Percentiles rank a stretch among this genome's conserved stretches.
Evolutionary conservation across 148 eudicot species (phyloP).

Genomic region (Salicornia ramosissima): DNA sequence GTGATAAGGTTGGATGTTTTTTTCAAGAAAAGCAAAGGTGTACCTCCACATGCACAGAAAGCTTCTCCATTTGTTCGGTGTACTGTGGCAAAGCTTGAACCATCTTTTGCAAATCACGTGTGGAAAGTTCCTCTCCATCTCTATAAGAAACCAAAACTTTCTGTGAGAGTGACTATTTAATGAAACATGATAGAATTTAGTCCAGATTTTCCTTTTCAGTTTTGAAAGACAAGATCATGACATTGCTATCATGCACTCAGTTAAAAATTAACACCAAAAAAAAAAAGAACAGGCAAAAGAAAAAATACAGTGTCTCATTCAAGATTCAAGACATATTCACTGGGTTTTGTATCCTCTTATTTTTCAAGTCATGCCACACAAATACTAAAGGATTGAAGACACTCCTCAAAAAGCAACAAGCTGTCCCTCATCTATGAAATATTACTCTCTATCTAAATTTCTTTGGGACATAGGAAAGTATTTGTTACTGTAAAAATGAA

Average conservation of each 20-base stretch:
- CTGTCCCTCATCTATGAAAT: background rate
- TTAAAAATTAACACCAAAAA: background rate
- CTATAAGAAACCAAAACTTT: constrained; percentile 38
- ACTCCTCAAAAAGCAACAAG: background rate
- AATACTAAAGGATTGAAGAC: background rate
- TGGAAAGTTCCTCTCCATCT: constrained; percentile 82
- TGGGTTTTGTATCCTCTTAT: background rate
- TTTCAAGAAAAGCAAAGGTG: background rate
- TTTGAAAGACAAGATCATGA: background rate
- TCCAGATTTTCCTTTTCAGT: background rate
- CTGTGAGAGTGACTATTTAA: constrained; percentile 13
- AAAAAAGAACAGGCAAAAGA: background rate
- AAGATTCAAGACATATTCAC: background rate
- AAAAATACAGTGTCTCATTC: background rate
- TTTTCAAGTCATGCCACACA: background rate
- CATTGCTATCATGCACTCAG: background rate
- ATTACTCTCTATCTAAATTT: too few relatives aligned
- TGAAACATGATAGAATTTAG: background rate
- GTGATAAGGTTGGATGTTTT: too few relatives aligned
- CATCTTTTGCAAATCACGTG: constrained; percentile 94
- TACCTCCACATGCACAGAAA: constrained; percentile 92
- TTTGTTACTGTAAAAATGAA: too few relatives aligned
- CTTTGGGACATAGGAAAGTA: too few relatives aligned
- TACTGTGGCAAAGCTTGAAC: constrained; percentile 97
- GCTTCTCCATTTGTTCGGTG: constrained; percentile 84